Base-by-base conservation (phyloP, 768 basidiomycete species). In the Dioszegia crocea region DNA sequence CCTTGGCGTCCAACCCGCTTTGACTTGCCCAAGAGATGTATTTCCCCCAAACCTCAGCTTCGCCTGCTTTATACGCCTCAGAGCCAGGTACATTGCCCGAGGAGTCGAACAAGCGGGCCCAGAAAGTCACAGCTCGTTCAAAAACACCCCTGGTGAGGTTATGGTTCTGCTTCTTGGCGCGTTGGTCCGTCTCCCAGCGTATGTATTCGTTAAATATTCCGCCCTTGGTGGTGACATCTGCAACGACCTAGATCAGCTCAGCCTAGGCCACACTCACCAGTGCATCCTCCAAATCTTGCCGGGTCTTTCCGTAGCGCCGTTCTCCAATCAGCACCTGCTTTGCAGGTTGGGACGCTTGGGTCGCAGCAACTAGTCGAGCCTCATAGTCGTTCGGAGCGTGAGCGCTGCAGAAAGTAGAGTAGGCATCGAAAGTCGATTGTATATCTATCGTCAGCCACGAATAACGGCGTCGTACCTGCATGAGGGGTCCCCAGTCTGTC, bases 321-420 rank as follows among this genome's bases (percentile, higher is more conserved):
- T 56, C 89, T 80, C 26, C 84, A 81, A 51, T 84, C 82, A 68
- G 83, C 85, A 56, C 82, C 79, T 51, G 84, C 85, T 50, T 80
- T 1, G 85, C 84, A 43, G 81, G 81, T 8, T 82, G 79, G 16
- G 86, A 84, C 30, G 83, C 75, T 75, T 88, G 87, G 16, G 90
- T 90, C 2, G 91, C 91, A 0, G 83, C 76, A 17, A 94, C 82
- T 24, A 97, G 83, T 6, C 86, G 77, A 0, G 79, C 66, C 69
- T 94, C 91, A 71, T 98, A 98, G 41, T 86, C 82, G n/a, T 82
- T 78, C 0, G 85, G 80, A 14, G 87, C 83, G 75, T 88, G 82
- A 55, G 83, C 83, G 0, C 91, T 89, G 16, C 90, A 89, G 78
- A 97, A 96, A 0, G 86, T 83, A 0, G 93, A 96, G 74, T 94